Percentiles rank a stretch among this genome's conserved stretches.
phyloP scores from a whole-genome alignment of 441 rosid genomes.

The Kokia cookei region DNA sequence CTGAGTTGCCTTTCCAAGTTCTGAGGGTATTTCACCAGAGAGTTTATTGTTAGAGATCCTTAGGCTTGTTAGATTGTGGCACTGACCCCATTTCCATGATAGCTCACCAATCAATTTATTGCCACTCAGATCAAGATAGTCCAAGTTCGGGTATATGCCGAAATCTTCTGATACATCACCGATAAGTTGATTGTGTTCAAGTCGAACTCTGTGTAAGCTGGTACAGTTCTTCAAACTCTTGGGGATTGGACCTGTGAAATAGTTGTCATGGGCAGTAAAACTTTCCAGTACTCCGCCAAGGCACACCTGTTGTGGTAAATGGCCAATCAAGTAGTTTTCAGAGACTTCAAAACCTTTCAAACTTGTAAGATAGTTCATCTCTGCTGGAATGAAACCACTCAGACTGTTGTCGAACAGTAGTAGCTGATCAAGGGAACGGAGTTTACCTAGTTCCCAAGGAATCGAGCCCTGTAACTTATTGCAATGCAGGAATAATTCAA shows the following conservation, averaged over 20 bases:
- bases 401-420: background rate
- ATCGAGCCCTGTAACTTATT: background rate
- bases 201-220: background rate
- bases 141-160: background rate
- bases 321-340: background rate
- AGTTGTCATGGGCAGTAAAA: background rate
- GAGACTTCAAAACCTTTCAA: background rate
- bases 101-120: background rate
- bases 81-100: background rate
- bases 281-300: background rate
- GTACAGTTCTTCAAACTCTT: too few relatives aligned
- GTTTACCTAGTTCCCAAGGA: background rate
- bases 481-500: background rate
- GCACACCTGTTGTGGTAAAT: background rate
- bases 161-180: background rate
- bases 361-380: slow-evolving; percentile 31
- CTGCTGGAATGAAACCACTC: background rate
- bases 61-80: background rate
- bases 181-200: background rate
- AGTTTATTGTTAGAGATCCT: background rate
- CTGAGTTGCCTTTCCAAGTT: background rate
- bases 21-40: background rate
- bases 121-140: background rate
- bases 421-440: background rate
- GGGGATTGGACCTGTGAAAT: too few relatives aligned